Evolutionary conservation across 305 asterid genomes (phyloP).

Genomic region (Plantago lanceolata): DNA sequence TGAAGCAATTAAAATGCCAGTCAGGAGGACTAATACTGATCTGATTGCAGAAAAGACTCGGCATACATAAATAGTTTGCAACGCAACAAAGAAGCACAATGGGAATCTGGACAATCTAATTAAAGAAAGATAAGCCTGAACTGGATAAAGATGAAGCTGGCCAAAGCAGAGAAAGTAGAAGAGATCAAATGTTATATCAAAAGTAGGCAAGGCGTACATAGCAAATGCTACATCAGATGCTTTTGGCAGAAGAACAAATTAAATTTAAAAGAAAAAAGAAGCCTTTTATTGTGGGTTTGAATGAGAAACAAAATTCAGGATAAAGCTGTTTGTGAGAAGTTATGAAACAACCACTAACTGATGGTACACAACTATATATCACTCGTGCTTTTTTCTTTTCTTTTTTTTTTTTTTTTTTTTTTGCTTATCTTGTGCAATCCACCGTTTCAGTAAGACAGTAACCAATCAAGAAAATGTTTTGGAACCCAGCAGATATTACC

Average conservation of each 20-base stretch:
- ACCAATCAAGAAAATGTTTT: constrained; percentile 12
- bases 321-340: constrained; percentile 7
- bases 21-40: neutral
- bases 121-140: neutral
- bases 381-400: too few species aligned
- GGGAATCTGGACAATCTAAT: neutral
- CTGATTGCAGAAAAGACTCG: constrained; percentile 7
- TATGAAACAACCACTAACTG: neutral
- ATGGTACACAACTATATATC: constrained; percentile 14
- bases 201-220: neutral
- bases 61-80: constrained; percentile 1
- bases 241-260: constrained; percentile 13
- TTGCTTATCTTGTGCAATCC: constrained; percentile 14
- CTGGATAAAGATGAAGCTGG: neutral
- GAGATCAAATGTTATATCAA: constrained; percentile 8
- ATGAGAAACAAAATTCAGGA: constrained; percentile 1
- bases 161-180: neutral
- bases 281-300: neutral
- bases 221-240: constrained; percentile 2
- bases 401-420: too few species aligned
- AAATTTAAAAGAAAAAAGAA: too few species aligned
- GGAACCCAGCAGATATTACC: constrained; percentile 5
- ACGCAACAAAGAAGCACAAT: neutral
- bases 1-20: constrained; percentile 17
- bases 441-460: constrained; percentile 22